phyloP scores from a whole-genome alignment of 2,329 filamentous ascomycete species.

The Ophiostoma tasmaniense region DNA sequence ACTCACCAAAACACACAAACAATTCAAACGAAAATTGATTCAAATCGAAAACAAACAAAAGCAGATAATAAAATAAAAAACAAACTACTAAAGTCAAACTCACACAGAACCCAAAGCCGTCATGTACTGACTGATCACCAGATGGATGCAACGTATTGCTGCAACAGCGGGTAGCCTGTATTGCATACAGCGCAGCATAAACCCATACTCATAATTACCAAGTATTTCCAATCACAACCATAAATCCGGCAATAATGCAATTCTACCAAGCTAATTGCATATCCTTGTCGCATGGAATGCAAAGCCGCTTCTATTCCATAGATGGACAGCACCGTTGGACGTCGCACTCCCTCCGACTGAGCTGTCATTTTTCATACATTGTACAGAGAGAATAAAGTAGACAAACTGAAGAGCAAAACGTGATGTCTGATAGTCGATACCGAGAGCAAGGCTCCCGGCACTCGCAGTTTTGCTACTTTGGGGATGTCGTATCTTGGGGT shows the following conservation, averaged over 20 bases:
- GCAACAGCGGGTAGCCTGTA: neutral
- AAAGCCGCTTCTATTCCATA: neutral
- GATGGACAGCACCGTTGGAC: neutral
- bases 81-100: neutral
- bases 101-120: neutral
- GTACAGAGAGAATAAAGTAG: no score
- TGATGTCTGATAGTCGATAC: neutral
- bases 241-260: neutral
- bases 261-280: neutral
- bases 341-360: neutral
- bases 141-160: neutral
- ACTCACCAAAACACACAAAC: no score
- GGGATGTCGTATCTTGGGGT: neutral
- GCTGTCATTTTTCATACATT: neutral
- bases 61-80: neutral
- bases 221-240: no score
- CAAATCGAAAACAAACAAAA: neutral
- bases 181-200: neutral
- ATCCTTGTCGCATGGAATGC: neutral
- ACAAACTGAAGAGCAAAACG: neutral
- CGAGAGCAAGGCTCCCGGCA: neutral
- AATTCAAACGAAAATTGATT: neutral
- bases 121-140: neutral
- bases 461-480: neutral
- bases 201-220: neutral